phyloP scores from a whole-genome alignment of 148 eudicot species.

The Vaccinium myrtillus region DNA sequence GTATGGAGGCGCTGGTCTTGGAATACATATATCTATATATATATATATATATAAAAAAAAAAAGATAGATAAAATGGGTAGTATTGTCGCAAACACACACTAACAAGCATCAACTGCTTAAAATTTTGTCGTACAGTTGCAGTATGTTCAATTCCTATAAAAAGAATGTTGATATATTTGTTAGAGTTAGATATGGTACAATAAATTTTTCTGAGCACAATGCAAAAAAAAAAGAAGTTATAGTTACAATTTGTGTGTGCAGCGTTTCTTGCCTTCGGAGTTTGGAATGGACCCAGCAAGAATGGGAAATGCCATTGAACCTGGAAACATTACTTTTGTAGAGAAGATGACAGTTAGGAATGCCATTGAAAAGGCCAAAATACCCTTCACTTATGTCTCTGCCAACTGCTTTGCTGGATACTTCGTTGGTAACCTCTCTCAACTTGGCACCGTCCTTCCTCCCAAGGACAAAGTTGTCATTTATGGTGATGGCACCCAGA shows the following conservation, averaged over 20 bases:
- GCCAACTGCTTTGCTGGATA: conserved; percentile 52
- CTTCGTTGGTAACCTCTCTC: conserved; percentile 33
- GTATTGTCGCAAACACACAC: too few species aligned
- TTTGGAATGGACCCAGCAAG: conserved; percentile 51
- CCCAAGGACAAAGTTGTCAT: conserved; percentile 28
- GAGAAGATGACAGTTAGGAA: conserved; percentile 44
- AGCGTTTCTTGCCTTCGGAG: conserved; percentile 66
- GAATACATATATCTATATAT: too few species aligned
- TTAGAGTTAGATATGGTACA: too few species aligned
- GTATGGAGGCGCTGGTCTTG: too few species aligned
- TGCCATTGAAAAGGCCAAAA: conserved; percentile 44
- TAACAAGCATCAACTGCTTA: too few species aligned
- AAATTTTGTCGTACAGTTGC: too few species aligned
- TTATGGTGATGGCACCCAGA: conserved; percentile 34
- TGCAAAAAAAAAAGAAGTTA: too few species aligned
- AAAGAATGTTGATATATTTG: too few species aligned
- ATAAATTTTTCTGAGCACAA: too few species aligned
- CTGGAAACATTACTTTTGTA: conserved; percentile 44
- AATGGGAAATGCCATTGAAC: conserved; percentile 45
- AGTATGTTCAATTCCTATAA: too few species aligned
- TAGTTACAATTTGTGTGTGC: not conserved
- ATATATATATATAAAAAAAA: too few species aligned
- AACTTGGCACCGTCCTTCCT: conserved; percentile 30
- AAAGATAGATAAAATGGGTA: too few species aligned
- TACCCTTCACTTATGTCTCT: conserved; percentile 52